Conservation (phyloP, 139 green algal species). For the Gonium pectorale region DNA sequence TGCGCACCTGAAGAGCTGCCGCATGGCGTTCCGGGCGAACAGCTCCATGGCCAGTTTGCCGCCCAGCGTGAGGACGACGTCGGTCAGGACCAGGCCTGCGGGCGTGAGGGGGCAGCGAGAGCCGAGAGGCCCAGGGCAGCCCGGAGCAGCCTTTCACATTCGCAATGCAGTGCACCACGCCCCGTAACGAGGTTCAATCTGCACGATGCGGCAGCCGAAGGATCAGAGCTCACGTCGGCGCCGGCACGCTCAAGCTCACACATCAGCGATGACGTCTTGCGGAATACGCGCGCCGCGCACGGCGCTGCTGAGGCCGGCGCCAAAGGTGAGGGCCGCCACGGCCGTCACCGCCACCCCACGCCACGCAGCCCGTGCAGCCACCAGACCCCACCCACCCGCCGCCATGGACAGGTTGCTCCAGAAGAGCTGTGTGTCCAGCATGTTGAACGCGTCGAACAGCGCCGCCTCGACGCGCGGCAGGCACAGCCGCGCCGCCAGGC, state of each 20-base stretch:
- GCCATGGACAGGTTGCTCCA: constrained; percentile 28
- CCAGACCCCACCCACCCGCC: constrained; percentile 22
- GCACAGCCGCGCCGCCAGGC: constrained; percentile 42
- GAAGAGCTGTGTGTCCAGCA: constrained; percentile 29
- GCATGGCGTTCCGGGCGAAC: constrained; percentile 42
- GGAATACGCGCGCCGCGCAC: too few relatives aligned
- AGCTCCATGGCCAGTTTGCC: constrained; percentile 42
- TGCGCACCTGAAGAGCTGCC: constrained; percentile 40
- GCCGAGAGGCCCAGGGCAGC: too few relatives aligned
- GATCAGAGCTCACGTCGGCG: too few relatives aligned
- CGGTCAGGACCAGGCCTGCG: background rate
- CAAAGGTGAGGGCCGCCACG: too few relatives aligned
- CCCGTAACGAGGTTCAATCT: too few relatives aligned
- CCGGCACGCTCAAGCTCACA: background rate
- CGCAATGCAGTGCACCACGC: too few relatives aligned
- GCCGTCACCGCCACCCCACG: too few relatives aligned
- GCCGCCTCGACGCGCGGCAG: constrained; percentile 46
- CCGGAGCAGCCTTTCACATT: too few relatives aligned
- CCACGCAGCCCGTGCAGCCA: background rate
- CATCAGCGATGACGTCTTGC: too few relatives aligned
- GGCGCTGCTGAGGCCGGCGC: too few relatives aligned
- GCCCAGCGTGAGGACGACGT: background rate
- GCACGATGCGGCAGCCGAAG: too few relatives aligned
- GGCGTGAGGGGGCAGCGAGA: background rate
- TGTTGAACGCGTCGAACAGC: constrained; percentile 56